Evolutionary conservation across 139 green algal species (phyloP), one percentile per base, ranked within the genome.

Genomic region (Diplosphaera chodatii): DNA sequence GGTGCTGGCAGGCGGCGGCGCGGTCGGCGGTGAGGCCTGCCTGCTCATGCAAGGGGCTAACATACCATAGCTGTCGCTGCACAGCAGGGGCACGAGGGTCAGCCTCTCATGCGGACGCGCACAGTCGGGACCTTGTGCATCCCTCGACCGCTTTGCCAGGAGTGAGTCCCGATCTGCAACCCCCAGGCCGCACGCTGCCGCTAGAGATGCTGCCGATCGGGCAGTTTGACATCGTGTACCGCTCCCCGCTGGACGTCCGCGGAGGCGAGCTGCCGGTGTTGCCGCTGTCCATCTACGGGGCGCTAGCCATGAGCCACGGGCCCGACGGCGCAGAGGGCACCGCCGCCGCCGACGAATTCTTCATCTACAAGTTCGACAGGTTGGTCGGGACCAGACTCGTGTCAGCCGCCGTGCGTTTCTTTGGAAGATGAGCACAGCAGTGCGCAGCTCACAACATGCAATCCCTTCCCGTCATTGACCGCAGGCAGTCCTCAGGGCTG

Each of bases 161-260:
- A n/a, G n/a, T n/a, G n/a, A n/a, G n/a, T n/a, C n/a, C n/a, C n/a
- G n/a, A n/a, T n/a, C n/a, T n/a, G n/a, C n/a, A n/a, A n/a, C n/a
- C n/a, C n/a, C n/a, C 62, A 81, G 72, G 73, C 31, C 34, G 65
- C 30, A 25, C 66, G 6, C 73, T 96, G 0, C 92, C 92, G 0
- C 78, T 97, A 56, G 92, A 97, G 72, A 94, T 93, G 31, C 70
- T 96, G 20, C 82, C 88, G 1, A 56, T 71, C 4, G 91, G 91
- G 8, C 77, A 92, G 66, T 96, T 93, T 64, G 90, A 95, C 40
- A 90, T 90, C 1, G 37, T 91, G 20, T 96, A 96, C 78, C 77
- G 88, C 2, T 66, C 80, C 16, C 80, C 80, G 3, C 75, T 97
- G 48, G 89, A 96, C 40, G 90, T 96, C 1, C 76, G 84, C 64